Conservation (phyloP, 1,139 yeast genomes). For the Candida tropicalis region DNA sequence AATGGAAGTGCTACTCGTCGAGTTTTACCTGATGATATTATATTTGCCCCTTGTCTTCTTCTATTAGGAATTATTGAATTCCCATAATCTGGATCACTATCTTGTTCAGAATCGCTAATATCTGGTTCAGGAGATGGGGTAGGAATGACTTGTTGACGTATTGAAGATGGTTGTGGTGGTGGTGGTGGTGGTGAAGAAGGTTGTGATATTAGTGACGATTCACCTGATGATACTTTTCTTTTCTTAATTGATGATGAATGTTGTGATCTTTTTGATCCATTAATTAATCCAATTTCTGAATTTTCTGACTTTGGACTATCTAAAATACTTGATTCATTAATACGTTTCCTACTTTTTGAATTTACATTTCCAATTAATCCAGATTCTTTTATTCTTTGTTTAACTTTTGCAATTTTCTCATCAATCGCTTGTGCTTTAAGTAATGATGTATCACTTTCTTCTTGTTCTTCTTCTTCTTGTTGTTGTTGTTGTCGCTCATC, state of each 20-base stretch:
- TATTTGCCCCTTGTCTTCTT: not conserved
- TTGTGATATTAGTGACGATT: not conserved
- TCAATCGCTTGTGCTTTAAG: not conserved
- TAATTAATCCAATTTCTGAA: constrained; percentile 1
- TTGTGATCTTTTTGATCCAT: not conserved
- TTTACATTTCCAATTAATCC: constrained; percentile 4
- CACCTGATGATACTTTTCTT: not conserved
- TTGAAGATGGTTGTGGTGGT: not conserved
- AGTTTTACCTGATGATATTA: not conserved
- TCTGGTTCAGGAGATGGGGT: not conserved
- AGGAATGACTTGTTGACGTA: not conserved
- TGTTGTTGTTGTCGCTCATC: not conserved
- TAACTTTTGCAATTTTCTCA: constrained; percentile 2
- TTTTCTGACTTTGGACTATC: constrained; percentile 2
- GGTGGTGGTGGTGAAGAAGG: not conserved
- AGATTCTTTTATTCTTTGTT: constrained; percentile 3
- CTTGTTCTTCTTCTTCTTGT: not conserved
- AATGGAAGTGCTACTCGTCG: constrained; percentile 1
- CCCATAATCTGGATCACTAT: constrained; percentile 6
- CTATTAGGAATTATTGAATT: not conserved
- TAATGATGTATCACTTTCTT: not conserved
- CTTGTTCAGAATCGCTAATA: not conserved
- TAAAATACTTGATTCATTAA: not conserved
- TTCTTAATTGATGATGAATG: not conserved
- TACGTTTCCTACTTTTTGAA: not conserved